Percentiles rank a stretch among this genome's conserved stretches.
These are phyloP conservation scores for Scleroderma citrinum DNA, from an alignment of 768 basidiomycete species.

Conservation along the genomic window DNA sequence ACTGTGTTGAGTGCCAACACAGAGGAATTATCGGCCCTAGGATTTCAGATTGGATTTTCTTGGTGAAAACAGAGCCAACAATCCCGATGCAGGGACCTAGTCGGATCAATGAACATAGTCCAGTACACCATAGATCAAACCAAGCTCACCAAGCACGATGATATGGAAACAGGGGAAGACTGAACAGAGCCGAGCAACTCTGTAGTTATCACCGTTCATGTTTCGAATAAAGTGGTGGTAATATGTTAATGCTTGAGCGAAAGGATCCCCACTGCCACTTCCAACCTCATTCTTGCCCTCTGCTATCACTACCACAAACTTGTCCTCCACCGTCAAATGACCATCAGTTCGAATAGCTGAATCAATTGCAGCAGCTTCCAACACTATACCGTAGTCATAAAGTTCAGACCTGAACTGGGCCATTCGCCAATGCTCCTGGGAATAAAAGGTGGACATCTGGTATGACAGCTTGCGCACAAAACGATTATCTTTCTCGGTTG, in stretches of 20 bases:
- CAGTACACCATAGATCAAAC: too few species aligned
- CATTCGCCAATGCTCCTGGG: not conserved
- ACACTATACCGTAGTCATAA: too few species aligned
- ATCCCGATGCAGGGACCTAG: too few species aligned
- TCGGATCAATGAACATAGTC: too few species aligned
- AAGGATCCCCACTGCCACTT: conserved; percentile 16
- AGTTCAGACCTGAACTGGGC: too few species aligned
- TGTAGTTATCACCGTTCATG: not conserved
- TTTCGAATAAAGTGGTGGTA: conserved; percentile 5
- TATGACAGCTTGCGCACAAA: conserved; percentile 14
- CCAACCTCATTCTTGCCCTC: conserved; percentile 19
- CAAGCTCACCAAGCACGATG: not conserved
- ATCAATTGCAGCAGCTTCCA: conserved; percentile 2
- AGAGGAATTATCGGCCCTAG: not conserved
- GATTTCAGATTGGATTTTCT: not conserved
- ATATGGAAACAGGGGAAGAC: not conserved
- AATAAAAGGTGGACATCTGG: conserved; percentile 14
- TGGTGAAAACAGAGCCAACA: not conserved
- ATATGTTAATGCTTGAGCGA: conserved; percentile 15
- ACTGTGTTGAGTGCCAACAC: not conserved
- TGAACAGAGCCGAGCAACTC: not conserved
- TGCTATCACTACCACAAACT: conserved; percentile 11
- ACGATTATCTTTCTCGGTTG: not conserved
- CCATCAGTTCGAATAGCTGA: conserved; percentile 6
- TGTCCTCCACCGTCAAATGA: conserved; percentile 8